Conservation (phyloP, 768 basidiomycete species). For the Mycena sanguinolenta region DNA sequence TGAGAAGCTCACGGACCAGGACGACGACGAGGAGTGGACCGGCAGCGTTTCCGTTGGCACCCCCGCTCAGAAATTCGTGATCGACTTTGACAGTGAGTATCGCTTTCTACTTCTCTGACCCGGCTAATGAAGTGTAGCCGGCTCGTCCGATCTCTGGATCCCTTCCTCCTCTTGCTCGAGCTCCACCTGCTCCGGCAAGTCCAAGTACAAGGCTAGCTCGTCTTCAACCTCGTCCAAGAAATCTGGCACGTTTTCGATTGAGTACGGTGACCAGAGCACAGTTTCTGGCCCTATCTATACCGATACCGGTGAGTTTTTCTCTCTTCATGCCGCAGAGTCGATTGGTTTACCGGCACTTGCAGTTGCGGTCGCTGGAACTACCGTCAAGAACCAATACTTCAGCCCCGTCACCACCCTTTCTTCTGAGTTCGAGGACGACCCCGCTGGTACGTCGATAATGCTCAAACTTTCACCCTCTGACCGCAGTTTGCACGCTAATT, state of each 20-base stretch:
- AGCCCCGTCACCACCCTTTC: background rate
- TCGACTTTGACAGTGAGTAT: background rate
- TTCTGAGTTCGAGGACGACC: background rate
- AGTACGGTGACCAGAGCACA: slow-evolving; percentile 59
- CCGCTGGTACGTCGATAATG: too few relatives aligned
- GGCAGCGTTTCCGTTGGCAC: background rate
- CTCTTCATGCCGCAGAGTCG: too few relatives aligned
- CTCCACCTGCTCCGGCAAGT: slow-evolving; percentile 45
- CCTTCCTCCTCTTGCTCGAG: slow-evolving; percentile 45
- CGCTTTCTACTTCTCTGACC: too few relatives aligned
- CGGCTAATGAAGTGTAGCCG: slow-evolving; percentile 36
- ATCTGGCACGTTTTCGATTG: slow-evolving; percentile 48
- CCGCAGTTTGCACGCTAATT: too few relatives aligned
- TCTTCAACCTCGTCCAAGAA: slow-evolving; percentile 48
- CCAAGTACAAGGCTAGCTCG: slow-evolving; percentile 42
- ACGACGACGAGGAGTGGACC: slow-evolving; percentile 43
- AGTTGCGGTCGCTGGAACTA: too few relatives aligned
- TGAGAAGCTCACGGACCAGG: slow-evolving; percentile 50
- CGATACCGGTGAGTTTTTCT: slow-evolving; percentile 48
- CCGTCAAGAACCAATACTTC: too few relatives aligned
- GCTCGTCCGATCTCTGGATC: slow-evolving; percentile 42
- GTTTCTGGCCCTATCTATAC: slow-evolving; percentile 46
- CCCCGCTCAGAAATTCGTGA: background rate
- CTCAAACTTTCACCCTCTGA: too few relatives aligned
- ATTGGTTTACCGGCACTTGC: too few relatives aligned